phyloP scores from a whole-genome alignment of 495 filamentous ascomycete genomes.

The Hyaloscypha hepaticicola region DNA sequence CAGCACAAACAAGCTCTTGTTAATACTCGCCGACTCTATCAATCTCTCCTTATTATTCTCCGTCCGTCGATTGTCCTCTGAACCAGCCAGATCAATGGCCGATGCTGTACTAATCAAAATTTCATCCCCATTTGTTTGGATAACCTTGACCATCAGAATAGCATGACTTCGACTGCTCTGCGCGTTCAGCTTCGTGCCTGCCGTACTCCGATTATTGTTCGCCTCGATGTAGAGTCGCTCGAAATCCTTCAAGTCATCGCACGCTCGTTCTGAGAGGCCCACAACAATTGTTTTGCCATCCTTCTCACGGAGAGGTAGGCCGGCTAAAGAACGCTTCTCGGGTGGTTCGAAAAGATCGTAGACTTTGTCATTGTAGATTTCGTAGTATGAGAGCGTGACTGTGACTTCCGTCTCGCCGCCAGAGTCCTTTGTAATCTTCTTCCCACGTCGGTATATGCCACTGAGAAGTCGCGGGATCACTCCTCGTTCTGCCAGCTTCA shows the following conservation, averaged over 20 bases:
- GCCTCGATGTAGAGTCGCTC: constrained; percentile 90
- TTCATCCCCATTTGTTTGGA: constrained; percentile 68
- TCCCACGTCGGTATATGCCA: constrained; percentile 77
- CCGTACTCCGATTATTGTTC: constrained; percentile 88
- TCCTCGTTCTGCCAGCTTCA: constrained; percentile 83
- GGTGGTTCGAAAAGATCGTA: constrained; percentile 90
- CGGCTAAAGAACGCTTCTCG: constrained; percentile 83
- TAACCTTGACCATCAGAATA: constrained; percentile 86
- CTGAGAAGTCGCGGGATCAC: constrained; percentile 89
- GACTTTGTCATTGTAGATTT: constrained; percentile 97
- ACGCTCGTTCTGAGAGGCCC: constrained; percentile 82
- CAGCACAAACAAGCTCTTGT: constrained; percentile 93
- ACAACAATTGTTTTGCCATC: constrained; percentile 92
- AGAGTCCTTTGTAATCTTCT: constrained; percentile 86
- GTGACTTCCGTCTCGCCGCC: constrained; percentile 69
- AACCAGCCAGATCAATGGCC: constrained; percentile 94
- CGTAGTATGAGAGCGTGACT: constrained; percentile 90
- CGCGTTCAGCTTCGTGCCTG: constrained; percentile 93
- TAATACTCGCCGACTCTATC: constrained; percentile 96
- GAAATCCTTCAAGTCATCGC: constrained; percentile 87
- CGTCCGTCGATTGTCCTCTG: constrained; percentile 92
- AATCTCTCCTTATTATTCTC: constrained; percentile 93
- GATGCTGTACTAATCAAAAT: constrained; percentile 79
- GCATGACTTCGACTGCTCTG: constrained; percentile 93
- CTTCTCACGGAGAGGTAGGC: constrained; percentile 83